Evolutionary conservation across 495 filamentous ascomycete genomes (phyloP), one percentile per base, ranked within the genome.

Genomic region (Lasiosphaeriaceae sp.): DNA sequence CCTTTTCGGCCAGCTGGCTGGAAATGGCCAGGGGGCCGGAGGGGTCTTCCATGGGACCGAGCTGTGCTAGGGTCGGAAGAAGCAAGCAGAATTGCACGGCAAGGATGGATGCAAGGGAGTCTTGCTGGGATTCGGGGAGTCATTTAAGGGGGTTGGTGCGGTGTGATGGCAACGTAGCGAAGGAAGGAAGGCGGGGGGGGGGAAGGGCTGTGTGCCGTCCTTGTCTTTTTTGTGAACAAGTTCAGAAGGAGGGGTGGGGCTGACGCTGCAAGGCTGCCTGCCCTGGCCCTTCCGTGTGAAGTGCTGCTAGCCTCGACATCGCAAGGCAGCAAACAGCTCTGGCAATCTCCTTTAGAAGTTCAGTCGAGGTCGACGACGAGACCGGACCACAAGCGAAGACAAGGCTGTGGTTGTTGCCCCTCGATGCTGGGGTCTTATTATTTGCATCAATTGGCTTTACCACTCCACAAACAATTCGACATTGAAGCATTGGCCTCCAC

Each of bases 251-350:
- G 47, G 47, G 46, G 34, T 62, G 54, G 59, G 55, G 48, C 44
- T 52, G 56, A 54, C 44, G 50, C 58, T 60, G 65, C 65, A 64
- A 67, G 62, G 65, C 62, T 65, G 55, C 62, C 65, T 60, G 57
- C 61, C 39, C 55, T 45, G 34, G 21, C 51, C 22, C 35, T 20
- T 14, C 12, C 26, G 12, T 11, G 58, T 65, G 62, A 61, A 59
- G 23, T 39, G 50, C 44, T 68, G 66, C 47, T 62, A 63, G 53
- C 37, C 41, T 31, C 26, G 26, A 35, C 11, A 8, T 11, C 19
- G 23, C 55, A 54, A 67, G 57, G 65, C 64, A 66, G 55, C 63
- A 52, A 47, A 47, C 44, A 50, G 37, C 57, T 50, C n/a, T 14
- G 14, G n/a, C 5, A 43, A 11, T 5, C 14, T 43, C n/a, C n/a